Evolutionary conservation across 257 asterid species (phyloP).

Genomic region (Nyctanthes arbortristis): DNA sequence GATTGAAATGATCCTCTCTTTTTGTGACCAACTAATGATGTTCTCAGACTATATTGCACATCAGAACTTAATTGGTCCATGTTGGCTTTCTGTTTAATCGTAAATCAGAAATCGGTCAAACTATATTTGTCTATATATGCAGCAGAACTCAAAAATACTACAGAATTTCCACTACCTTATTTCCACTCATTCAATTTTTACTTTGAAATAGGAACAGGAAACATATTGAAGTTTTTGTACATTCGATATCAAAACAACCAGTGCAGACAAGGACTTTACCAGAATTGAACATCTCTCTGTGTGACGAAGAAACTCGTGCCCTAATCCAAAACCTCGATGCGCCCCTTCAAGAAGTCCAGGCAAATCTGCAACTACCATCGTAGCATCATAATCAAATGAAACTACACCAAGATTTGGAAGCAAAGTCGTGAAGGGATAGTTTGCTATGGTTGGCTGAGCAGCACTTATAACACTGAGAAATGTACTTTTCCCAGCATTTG

Average conservation of each 20-base stretch:
- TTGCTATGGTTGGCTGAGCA: slow-evolving; percentile 89
- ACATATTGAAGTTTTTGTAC: not conserved
- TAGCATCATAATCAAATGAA: slow-evolving; percentile 79
- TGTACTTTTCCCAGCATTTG: slow-evolving; percentile 99
- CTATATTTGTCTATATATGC: too few relatives aligned
- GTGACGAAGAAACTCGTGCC: slow-evolving; percentile 95
- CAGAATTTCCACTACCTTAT: too few relatives aligned
- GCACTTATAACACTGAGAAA: slow-evolving; percentile 90
- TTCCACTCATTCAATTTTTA: too few relatives aligned
- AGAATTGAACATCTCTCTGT: slow-evolving; percentile 93
- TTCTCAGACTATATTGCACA: not conserved
- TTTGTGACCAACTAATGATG: not conserved
- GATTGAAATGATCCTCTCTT: not conserved
- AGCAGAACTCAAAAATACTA: too few relatives aligned
- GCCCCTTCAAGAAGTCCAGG: slow-evolving; percentile 98
- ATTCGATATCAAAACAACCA: slow-evolving; percentile 3
- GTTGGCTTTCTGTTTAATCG: too few relatives aligned
- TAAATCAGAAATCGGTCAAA: too few relatives aligned
- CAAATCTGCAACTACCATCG: slow-evolving; percentile 90
- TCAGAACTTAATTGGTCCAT: too few relatives aligned
- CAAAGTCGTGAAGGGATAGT: slow-evolving; percentile 95
- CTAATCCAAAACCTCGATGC: slow-evolving; percentile 94
- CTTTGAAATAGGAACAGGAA: too few relatives aligned
- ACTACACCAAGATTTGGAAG: slow-evolving; percentile 99
- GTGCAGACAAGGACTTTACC: slow-evolving; percentile 41